Conservation (phyloP, 179 eudicot genomes). For the Silene noctiflora region DNA sequence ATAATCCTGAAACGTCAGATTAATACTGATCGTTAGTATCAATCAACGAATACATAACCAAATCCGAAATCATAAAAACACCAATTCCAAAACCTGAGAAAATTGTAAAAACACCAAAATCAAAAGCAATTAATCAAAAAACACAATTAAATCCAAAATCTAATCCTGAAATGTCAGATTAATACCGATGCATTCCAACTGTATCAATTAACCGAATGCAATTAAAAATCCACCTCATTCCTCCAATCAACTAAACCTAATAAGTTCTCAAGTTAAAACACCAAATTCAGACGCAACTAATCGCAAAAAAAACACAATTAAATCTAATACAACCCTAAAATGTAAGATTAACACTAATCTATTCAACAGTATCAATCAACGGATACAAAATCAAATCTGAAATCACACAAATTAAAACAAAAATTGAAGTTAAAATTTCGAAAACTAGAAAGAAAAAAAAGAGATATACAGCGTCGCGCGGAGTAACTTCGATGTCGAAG, state of each 20-base stretch:
- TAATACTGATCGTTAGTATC: background rate
- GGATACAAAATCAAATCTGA: background rate
- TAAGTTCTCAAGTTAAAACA: background rate
- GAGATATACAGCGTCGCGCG: background rate
- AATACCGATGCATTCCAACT: background rate
- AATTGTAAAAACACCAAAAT: too few species aligned
- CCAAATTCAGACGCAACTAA: background rate
- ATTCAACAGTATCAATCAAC: background rate
- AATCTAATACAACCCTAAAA: background rate
- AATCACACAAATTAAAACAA: background rate
- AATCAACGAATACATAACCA: background rate
- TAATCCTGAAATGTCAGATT: background rate
- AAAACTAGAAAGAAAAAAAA: background rate
- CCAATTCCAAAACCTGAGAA: background rate
- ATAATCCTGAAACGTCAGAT: background rate
- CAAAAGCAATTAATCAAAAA: too few species aligned
- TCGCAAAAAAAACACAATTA: background rate
- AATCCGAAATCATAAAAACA: background rate
- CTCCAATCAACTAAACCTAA: background rate
- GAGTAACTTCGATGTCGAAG: conserved; percentile 10
- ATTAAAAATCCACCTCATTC: background rate
- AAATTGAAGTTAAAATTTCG: background rate
- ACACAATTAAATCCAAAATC: background rate
- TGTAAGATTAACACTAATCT: background rate
- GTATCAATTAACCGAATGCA: background rate